Percentiles rank a stretch among this genome's conserved stretches.
Evolutionary conservation across 352 stramenopile genomes (phyloP).

Genomic region (Pythium phragmitis): DNA sequence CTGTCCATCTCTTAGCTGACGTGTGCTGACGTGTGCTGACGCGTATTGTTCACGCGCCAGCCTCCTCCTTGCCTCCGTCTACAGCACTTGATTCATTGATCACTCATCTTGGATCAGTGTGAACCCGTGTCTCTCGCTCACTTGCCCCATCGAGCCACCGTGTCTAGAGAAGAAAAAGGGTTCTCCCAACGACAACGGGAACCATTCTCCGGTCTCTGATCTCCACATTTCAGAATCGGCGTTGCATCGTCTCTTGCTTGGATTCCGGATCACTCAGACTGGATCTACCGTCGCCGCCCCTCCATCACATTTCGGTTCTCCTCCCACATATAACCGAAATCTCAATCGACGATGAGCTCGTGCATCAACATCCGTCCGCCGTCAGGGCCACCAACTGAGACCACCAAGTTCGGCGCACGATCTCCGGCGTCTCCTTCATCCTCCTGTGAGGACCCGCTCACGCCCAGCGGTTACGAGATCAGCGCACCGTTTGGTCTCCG

Average conservation of each 20-base stretch:
- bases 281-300: not conserved
- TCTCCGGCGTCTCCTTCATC: conserved; percentile 35
- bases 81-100: not conserved
- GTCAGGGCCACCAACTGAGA: conserved; percentile 16
- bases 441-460: conserved; percentile 36
- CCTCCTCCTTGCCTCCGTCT: not conserved
- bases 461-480: conserved; percentile 49
- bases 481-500: conserved; percentile 71
- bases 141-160: not conserved
- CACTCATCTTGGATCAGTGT: not conserved
- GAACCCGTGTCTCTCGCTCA: not conserved
- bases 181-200: not conserved
- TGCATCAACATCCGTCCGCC: conserved; percentile 54
- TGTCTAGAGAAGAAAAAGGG: not conserved
- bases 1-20: conserved; percentile 4
- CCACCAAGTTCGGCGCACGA: conserved; percentile 27
- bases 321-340: conserved; percentile 13
- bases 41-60: not conserved
- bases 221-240: not conserved
- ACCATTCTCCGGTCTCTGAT: not conserved
- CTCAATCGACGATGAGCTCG: conserved; percentile 32
- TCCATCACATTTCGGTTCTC: not conserved
- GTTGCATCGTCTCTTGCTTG: not conserved
- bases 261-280: conserved; percentile 1
- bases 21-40: conserved; percentile 10